phyloP scores from a whole-genome alignment of 208 protist species.

The Trypanosoma platydactyli region DNA sequence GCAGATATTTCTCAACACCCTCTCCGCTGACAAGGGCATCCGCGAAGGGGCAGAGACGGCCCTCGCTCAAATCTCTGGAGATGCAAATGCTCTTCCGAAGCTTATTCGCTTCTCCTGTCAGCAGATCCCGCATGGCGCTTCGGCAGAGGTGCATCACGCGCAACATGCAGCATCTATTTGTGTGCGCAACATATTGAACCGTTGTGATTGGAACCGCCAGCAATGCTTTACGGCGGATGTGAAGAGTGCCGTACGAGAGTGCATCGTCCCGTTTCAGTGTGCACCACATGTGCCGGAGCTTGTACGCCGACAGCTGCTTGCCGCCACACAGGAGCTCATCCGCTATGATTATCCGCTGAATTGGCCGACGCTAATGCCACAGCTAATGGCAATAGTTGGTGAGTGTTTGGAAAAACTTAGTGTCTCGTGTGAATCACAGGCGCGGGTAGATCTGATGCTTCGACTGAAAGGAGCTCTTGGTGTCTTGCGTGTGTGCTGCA shows the following conservation, averaged over 20 bases:
- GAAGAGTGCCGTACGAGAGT: constrained; percentile 39
- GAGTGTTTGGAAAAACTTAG: constrained; percentile 34
- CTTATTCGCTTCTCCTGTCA: constrained; percentile 56
- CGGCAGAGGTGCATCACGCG: constrained; percentile 21
- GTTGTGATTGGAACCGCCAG: constrained; percentile 75
- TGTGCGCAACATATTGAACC: constrained; percentile 71
- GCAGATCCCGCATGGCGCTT: constrained; percentile 9
- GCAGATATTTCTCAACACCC: constrained; percentile 63
- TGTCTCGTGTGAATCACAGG: neutral
- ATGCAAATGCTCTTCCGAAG: constrained; percentile 58
- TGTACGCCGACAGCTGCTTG: constrained; percentile 75
- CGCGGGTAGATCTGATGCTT: constrained; percentile 30
- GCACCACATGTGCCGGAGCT: constrained; percentile 60
- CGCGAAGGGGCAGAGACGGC: constrained; percentile 70
- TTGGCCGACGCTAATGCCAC: constrained; percentile 68
- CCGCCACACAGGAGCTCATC: constrained; percentile 63
- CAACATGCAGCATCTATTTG: constrained; percentile 62
- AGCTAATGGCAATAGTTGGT: constrained; percentile 49
- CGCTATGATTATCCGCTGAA: constrained; percentile 65
- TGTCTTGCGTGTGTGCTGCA: constrained; percentile 68
- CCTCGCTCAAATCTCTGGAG: constrained; percentile 45
- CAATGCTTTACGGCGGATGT: constrained; percentile 55
- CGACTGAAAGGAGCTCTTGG: constrained; percentile 69
- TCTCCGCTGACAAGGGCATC: constrained; percentile 57
- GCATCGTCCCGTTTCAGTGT: constrained; percentile 67